A percentile compares a stretch with the other conserved stretches of the same genome.
phyloP scores from a whole-genome alignment of 75 land plant genomes.

The Pinus taeda region DNA sequence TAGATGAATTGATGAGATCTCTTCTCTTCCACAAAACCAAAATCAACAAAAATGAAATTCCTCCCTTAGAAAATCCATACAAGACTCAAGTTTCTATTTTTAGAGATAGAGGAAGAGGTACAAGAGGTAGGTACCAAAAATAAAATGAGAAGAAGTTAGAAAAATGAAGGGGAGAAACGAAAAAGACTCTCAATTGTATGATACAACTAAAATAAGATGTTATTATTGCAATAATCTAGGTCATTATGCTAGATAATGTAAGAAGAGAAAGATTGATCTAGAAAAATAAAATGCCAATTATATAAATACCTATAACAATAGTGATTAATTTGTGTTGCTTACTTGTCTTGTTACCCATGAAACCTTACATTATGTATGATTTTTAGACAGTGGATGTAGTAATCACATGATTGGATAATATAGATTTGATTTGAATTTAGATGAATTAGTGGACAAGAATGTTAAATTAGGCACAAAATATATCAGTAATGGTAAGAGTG shows the following conservation, averaged over 20 bases:
- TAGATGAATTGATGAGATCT: background rate
- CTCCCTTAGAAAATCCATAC: background rate
- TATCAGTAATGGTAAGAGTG: background rate
- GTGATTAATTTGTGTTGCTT: background rate
- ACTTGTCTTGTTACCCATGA: background rate
- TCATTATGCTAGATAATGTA: background rate
- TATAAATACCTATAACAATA: too few relatives aligned
- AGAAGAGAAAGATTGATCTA: background rate
- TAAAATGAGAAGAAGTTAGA: background rate
- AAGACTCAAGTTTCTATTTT: background rate
- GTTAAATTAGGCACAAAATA: background rate
- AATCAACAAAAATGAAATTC: background rate
- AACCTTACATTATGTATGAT: background rate
- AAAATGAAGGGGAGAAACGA: background rate
- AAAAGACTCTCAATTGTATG: background rate
- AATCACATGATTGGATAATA: background rate
- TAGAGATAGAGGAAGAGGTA: background rate
- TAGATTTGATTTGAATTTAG: background rate
- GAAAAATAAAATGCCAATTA: background rate
- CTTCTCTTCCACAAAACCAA: background rate
- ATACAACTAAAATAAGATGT: background rate
- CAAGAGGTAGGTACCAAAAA: background rate
- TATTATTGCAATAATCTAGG: background rate
- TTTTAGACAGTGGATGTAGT: background rate
- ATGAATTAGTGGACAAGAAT: background rate